Conservation (phyloP, 305 asterid species). For the Solanum hybrid region DNA sequence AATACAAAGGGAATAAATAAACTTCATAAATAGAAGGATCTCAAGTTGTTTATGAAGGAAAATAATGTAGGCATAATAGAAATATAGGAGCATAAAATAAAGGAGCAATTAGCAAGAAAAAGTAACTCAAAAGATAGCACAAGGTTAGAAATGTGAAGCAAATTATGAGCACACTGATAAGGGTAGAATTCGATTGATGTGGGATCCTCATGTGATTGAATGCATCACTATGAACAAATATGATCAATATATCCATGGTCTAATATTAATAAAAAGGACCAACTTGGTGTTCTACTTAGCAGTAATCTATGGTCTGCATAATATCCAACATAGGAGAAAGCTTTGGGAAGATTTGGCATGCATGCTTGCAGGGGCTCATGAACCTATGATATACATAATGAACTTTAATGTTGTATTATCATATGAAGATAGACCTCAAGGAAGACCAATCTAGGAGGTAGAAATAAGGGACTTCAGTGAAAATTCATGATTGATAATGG, state of each 20-base stretch:
- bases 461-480: neutral
- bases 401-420: neutral
- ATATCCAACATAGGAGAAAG: neutral
- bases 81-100: neutral
- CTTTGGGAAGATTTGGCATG: neutral
- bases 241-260: neutral
- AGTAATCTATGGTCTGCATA: neutral
- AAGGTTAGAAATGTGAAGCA: neutral
- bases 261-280: neutral
- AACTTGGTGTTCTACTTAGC: neutral
- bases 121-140: neutral
- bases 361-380: neutral
- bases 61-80: neutral
- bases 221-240: neutral
- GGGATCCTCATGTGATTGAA: neutral
- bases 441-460: neutral
- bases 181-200: neutral
- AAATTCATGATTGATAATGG: neutral
- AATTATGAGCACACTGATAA: neutral
- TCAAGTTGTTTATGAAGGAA: neutral
- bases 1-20: neutral
- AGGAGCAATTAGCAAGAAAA: neutral
- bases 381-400: neutral
- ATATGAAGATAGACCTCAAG: neutral
- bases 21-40: neutral